Evolutionary conservation across 345 rosid genomes (phyloP), one percentile per base, ranked within the genome.

Genomic region (Cardamine chenopodiifolia): DNA sequence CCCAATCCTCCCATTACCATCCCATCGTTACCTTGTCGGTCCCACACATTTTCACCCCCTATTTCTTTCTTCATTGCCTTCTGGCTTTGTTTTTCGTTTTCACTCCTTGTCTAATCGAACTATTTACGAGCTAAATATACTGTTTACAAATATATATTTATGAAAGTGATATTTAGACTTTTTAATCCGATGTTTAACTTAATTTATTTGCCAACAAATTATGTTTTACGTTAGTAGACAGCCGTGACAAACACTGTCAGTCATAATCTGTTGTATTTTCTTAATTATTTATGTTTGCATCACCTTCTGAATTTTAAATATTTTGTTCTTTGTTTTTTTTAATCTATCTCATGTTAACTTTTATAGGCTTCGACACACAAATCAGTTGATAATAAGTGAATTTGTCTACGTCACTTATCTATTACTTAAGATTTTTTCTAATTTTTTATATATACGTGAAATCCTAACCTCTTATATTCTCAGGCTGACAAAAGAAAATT

Each of bases 241-340:
- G 25, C n/a, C 53, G 39, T 42, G 48, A 44, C 23, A 62, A 42
- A 63, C 53, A 62, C 35, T 23, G 52, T 62, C 55, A 20, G 35
- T 60, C 18, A 61, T 20, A 20, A 25, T 62, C 54, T 44, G n/a
- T 7, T 1, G 11, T 45, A 10, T 5, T 42, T 62, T 42, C 14
- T 6, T 26, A 10, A 15, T 26, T n/a, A 8, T 64, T 4, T 6
- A 17, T 48, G 25, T 12, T 39, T 55, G 25, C 39, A 26, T 44
- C 39, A 26, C n/a, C 39, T 34, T 34, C 23, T 15, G 19, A n/a
- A n/a, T 15, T 42, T 44, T 8, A n/a, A 2, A 44, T 17, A 15
- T 44, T 40, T 14, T 22, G 2, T 18, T 39, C 7, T 20, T 13
- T 37, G 19, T 31, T 11, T 59, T 18, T 5, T 32, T 34, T 42